Evolutionary conservation across 192 early-diverging fungal genomes (phyloP), one percentile per base, ranked within the genome.

Genomic region (Borealophlyctis nickersoniae): DNA sequence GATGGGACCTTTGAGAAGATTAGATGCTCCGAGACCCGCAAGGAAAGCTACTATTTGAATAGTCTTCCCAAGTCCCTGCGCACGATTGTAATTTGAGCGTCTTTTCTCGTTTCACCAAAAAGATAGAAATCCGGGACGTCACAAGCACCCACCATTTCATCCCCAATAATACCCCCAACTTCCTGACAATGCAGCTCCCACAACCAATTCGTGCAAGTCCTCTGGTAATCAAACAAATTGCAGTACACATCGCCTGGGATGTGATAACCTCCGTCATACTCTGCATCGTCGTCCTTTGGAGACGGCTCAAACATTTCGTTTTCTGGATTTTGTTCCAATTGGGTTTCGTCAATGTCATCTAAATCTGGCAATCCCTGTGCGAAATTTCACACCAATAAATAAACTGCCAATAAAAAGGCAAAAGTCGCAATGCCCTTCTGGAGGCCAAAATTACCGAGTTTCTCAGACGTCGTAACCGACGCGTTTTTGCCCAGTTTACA

Each of bases 101-200:
- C n/a, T n/a, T n/a, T n/a, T n/a, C n/a, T n/a, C n/a, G n/a, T n/a
- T n/a, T n/a, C n/a, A n/a, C n/a, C n/a, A n/a, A n/a, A n/a, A n/a
- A n/a, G n/a, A n/a, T n/a, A n/a, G n/a, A n/a, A n/a, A n/a, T n/a
- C n/a, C n/a, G n/a, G n/a, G n/a, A n/a, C n/a, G n/a, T n/a, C n/a
- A n/a, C n/a, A n/a, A n/a, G n/a, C n/a, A n/a, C 52, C 60, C 71
- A 85, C 87, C 94, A 97, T 95, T 69, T 95, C 92, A 73, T 96
- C 94, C 26, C 92, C 94, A 26, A 96, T 76, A 26, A 98, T 89
- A 0, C 96, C 96, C 1, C 96, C 96, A 0, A 88, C 86, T 35
- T 91, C 79, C 67, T 95, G 92, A 49, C 77, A 76, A 70, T 95
- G 89, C 49, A 97, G 75, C 58, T 94, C 90, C 84, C 86, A 90